phyloP scores from a whole-genome alignment of 192 early-diverging fungal species.

The Phycomyces blakesleeanus region DNA sequence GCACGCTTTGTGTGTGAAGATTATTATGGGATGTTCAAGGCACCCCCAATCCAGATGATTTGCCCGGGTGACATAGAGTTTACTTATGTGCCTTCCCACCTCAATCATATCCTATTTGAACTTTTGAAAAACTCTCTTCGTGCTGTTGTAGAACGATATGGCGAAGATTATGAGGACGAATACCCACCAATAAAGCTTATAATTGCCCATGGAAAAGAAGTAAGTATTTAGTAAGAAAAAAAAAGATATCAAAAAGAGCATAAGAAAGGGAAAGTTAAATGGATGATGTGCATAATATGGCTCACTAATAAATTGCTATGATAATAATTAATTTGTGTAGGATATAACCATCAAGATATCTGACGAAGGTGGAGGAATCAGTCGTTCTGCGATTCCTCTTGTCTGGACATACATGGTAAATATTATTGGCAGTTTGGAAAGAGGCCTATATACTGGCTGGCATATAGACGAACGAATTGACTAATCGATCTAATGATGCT shows the following conservation, averaged over 20 bases:
- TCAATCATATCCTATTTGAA: conserved; percentile 99
- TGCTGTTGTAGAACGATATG: conserved; percentile 91
- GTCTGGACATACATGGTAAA: conserved; percentile 92
- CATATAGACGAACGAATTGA: no score
- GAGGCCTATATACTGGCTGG: no score
- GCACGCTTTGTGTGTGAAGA: conserved; percentile 88
- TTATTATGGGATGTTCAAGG: conserved; percentile 80
- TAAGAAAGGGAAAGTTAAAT: no score
- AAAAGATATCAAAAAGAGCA: no score
- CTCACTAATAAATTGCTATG: no score
- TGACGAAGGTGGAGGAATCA: conserved; percentile 94
- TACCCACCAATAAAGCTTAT: conserved; percentile 95
- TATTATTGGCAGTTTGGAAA: conserved; percentile 19
- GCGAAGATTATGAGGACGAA: conserved; percentile 69
- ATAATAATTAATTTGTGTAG: conserved; percentile 34
- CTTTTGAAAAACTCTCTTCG: conserved; percentile 95
- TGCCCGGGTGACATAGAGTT: conserved; percentile 81
- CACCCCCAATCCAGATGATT: conserved; percentile 76
- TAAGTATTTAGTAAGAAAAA: conserved; percentile 10
- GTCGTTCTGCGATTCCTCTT: conserved; percentile 78
- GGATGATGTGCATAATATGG: no score
- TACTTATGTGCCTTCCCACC: conserved; percentile 92
- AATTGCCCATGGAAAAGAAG: conserved; percentile 78
- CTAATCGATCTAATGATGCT: no score
- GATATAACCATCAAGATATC: conserved; percentile 97